A percentile compares a stretch with the other conserved stretches of the same genome.
Evolutionary conservation across 441 rosid genomes (phyloP).

Genomic region (Erysimum cheiri): DNA sequence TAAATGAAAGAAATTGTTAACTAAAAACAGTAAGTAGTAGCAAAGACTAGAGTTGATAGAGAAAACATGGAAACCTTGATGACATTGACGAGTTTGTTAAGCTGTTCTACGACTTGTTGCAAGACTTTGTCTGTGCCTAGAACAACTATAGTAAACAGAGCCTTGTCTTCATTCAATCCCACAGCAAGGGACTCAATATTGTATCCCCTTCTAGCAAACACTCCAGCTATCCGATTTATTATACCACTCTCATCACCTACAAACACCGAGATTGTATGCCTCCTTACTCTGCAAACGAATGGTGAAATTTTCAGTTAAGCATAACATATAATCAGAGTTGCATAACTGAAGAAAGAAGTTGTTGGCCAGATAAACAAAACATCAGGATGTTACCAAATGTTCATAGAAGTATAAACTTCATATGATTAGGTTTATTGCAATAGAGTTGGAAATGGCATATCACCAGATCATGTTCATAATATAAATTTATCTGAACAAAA

Average conservation of each 20-base stretch:
- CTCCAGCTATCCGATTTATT: constrained; percentile 90
- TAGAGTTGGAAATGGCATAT: not conserved
- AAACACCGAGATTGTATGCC: constrained; percentile 82
- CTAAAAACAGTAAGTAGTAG: constrained; percentile 6
- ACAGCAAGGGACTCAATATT: constrained; percentile 93
- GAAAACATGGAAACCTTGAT: constrained; percentile 57
- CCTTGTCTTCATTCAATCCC: constrained; percentile 85
- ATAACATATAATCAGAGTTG: constrained; percentile 1
- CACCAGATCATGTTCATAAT: not conserved
- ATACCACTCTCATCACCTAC: constrained; percentile 96
- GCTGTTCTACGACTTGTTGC: constrained; percentile 82
- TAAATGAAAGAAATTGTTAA: not conserved
- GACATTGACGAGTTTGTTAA: constrained; percentile 88
- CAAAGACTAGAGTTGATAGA: not conserved
- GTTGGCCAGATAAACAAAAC: constrained; percentile 2
- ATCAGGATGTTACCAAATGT: not conserved
- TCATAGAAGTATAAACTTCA: not conserved
- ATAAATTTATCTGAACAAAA: not conserved
- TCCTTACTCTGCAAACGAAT: constrained; percentile 53
- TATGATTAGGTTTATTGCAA: not conserved
- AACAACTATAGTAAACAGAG: constrained; percentile 84
- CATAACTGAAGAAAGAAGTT: constrained; percentile 15
- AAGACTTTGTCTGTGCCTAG: constrained; percentile 74
- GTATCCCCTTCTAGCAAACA: constrained; percentile 88
- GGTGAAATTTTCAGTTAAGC: constrained; percentile 14